Conservation (phyloP, 1,139 yeast genomes). For the Yamadazyma taylorii region DNA sequence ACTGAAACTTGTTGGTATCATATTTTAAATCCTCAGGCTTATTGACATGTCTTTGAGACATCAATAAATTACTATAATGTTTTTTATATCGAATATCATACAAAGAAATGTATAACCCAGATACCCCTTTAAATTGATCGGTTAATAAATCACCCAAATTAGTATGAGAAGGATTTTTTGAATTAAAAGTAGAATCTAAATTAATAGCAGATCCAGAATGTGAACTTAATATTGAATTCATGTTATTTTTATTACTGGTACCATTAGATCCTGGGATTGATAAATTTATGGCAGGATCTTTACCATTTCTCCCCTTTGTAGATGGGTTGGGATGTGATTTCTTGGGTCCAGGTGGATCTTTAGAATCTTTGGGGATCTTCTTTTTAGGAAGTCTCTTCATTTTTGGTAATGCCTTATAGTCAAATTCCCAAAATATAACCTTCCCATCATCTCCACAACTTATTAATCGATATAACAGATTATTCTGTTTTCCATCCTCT, state of each 20-base stretch:
- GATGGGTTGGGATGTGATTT: neutral
- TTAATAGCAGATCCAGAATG: neutral
- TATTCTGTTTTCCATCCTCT: slow-evolving; percentile 20
- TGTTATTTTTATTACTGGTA: neutral
- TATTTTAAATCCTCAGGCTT: slow-evolving; percentile 11
- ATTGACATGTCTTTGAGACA: slow-evolving; percentile 8
- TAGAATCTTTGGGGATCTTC: slow-evolving; percentile 4
- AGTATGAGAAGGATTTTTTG: slow-evolving; percentile 11
- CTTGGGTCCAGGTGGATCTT: neutral
- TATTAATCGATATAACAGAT: slow-evolving; percentile 53
- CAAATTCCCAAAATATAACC: slow-evolving; percentile 71
- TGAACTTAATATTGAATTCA: slow-evolving; percentile 1
- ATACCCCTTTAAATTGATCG: slow-evolving; percentile 20
- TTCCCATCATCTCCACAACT: slow-evolving; percentile 74
- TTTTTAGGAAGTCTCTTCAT: slow-evolving; percentile 25
- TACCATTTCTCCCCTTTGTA: slow-evolving; percentile 6
- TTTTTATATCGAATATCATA: slow-evolving; percentile 35
- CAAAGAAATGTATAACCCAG: slow-evolving; percentile 35
- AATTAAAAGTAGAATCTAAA: slow-evolving; percentile 1
- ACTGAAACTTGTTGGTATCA: slow-evolving; percentile 16
- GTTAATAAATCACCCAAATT: slow-evolving; percentile 19
- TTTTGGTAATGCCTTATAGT: slow-evolving; percentile 58
- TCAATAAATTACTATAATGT: slow-evolving; percentile 20
- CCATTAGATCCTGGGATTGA: slow-evolving; percentile 8
- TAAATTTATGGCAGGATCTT: slow-evolving; percentile 13